Evolutionary conservation across 192 early-diverging fungal genomes (phyloP), one percentile per base, ranked within the genome.

Genomic region (Coemansia sp.): DNA sequence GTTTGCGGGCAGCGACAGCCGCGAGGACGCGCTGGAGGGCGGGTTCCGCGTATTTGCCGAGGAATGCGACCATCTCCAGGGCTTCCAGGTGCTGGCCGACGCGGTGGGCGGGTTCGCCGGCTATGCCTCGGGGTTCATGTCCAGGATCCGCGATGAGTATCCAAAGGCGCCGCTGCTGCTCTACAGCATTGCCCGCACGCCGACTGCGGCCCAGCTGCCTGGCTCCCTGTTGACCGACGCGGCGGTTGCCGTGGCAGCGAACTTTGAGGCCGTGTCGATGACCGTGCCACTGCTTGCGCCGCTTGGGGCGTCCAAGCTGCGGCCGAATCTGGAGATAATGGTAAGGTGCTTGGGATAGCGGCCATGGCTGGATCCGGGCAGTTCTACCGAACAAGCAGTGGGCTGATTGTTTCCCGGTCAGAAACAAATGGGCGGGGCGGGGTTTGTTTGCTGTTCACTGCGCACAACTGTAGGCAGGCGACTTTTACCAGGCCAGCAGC

Each of bases 71-170:
- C 45, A 33, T 10, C 19, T 72, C 20, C 54, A 87, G 71, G 87
- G 87, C 5, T 87, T 89, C 44, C 87, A 89, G 75, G 57, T 86
- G 1, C 19, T 87, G 30, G 75, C 79, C 0, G 77, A 80, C 35
- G 70, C 82, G 1, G 51, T 69, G 18, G 80, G 81, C 37, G 87
- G 80, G 6, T 87, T 83, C 70, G 83, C 81, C n/a, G 87, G 87
- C 3, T 89, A 78, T 48, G 54, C 76, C 13, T 39, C 69, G 31
- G 77, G 73, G 28, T 79, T 80, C 31, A 26, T 89, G 18, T 73
- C 77, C 18, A 48, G 66, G 29, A 50, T 85, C 36, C 78, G 80
- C 7, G 84, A 89, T 16, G 87, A 89, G 51, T 89, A 61, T 59
- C 78, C 84, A 0, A 89, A 89, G 43, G 38, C 72, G 0, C 41